Base-by-base conservation (phyloP, 2,329 filamentous ascomycete species). In the Trichoderma sp. region DNA sequence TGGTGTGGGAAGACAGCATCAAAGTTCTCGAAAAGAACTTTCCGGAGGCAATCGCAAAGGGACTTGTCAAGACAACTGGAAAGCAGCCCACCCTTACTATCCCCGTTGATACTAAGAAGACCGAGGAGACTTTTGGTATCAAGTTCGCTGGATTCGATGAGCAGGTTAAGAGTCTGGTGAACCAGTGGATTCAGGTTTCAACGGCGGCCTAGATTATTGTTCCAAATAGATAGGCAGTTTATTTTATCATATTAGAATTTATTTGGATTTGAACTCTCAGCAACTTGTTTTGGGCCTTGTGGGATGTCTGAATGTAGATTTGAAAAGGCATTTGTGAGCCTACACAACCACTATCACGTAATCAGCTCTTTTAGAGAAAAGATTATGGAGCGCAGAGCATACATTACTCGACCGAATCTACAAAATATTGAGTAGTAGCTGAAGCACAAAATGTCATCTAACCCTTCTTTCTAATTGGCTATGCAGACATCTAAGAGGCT, bases 261-360 rank as follows among this genome's bases (percentile, higher is more conserved):
- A 13, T 6, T n/a, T n/a, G 3, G 1, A n/a, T 1, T n/a, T 10
- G 16, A 19, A 43, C 6, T 8, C 2, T 4, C 16, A 6, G 10
- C 6, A 19, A 10, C 7, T n/a, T 6, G 10, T 19, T 8, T 10
- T 43, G 19, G 8, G 40, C 5, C 19, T 43, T n/a, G 40, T 3
- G n/a, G 5, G 14, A 40, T 40, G 5, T 19, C 5, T 19, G 5
- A 40, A 19, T 5, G 7, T 19, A 19, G 14, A 19, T 40, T 16
- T 40, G 37, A 37, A 40, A 19, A 40, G 37, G 16, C 2, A 3
- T 40, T 3, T 19, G 7, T 19, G 5, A 19, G 5, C 6, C 6
- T 1, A 6, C 3, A 19, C 2, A 5, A 5, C 37, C 14, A 5
- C 35, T 37, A 40, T 40, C 5, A 5, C 14, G 4, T 40, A 40